Base-by-base conservation (phyloP, 1,139 yeast genomes). In the Pichia sp. region DNA sequence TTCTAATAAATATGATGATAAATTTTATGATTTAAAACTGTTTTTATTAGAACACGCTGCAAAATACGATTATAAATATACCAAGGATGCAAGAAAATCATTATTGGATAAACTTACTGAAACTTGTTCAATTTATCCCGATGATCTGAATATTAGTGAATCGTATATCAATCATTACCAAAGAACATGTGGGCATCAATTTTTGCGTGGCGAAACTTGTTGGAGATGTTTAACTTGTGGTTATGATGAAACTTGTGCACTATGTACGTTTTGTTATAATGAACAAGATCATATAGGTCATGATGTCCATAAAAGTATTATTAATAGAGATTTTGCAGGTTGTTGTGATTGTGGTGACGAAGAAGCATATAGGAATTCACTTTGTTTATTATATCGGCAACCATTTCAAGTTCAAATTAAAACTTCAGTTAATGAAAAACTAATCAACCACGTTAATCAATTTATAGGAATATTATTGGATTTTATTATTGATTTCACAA, bases 261-360 rank as follows among this genome's bases (percentile, higher is more conserved):
- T 93, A 29, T 93, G 99, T 65, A 77, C 84, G 10, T 73, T 77
- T 58, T 93, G 99, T 65, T 93, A 75, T 68, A 80, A 82, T 52
- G 81, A 83, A 3, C 82, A 80, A 6, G 75, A 77, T 53, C 99
- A 93, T 68, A 66, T 68, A 36, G 95, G 83, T 48, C 99, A 93
- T 66, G 80, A 83, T 45, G 85, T 87, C 16, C 82, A 84, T 51
- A 80, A 87, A 18, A 78, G 83, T 43, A 82, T 89, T 16, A 84
- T 91, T 51, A 83, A 80, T 53, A 72, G 93, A 49, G 96, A 89
- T 56, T 86, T 84, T 58, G 96, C 96, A 5, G 97, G 97, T 0
- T 90, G 90, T 7, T 80, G 85, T 63, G 85, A 80, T 59, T 80
- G 85, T 64, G 84, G 85, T 3, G 85, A 80, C 59, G 81, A 82